Conservation (phyloP, 31 red algal genomes). For the Endocladia muricata region DNA sequence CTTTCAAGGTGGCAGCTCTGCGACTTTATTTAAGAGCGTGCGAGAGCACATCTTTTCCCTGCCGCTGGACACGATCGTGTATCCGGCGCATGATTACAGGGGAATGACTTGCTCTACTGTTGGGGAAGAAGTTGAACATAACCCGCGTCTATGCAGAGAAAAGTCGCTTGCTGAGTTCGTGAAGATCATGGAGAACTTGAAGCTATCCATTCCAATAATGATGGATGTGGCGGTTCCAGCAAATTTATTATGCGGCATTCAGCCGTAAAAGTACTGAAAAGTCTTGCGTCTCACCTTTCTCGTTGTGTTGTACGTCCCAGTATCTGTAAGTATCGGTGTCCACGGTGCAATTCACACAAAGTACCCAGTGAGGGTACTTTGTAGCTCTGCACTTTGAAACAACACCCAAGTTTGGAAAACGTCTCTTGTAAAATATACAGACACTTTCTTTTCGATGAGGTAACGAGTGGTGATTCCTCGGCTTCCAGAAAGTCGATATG, state of each 20-base stretch:
- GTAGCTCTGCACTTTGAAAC: too few species aligned
- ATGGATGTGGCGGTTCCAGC: constrained; percentile 71
- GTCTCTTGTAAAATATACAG: too few species aligned
- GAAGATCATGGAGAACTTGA: constrained; percentile 62
- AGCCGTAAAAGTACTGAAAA: too few species aligned
- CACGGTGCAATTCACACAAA: too few species aligned
- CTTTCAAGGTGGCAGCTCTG: constrained; percentile 76
- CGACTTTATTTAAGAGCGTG: constrained; percentile 55
- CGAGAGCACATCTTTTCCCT: constrained; percentile 55
- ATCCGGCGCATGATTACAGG: constrained; percentile 82
- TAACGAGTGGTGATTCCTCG: too few species aligned
- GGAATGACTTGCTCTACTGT: constrained; percentile 63
- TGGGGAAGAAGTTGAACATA: constrained; percentile 59
- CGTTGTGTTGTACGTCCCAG: too few species aligned
- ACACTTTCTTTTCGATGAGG: too few species aligned
- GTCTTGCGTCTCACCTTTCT: too few species aligned
- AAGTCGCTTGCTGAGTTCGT: constrained; percentile 42
- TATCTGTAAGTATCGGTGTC: too few species aligned
- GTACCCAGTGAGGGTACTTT: too few species aligned
- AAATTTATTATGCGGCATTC: constrained; percentile 67
- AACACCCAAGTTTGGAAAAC: too few species aligned
- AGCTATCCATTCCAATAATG: constrained; percentile 61
- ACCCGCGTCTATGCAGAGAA: constrained; percentile 50
- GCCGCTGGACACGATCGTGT: constrained; percentile 58
- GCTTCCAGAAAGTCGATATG: too few species aligned